Conservation (phyloP, 768 basidiomycete species). For the Tylopilus rubrobrunneus region DNA sequence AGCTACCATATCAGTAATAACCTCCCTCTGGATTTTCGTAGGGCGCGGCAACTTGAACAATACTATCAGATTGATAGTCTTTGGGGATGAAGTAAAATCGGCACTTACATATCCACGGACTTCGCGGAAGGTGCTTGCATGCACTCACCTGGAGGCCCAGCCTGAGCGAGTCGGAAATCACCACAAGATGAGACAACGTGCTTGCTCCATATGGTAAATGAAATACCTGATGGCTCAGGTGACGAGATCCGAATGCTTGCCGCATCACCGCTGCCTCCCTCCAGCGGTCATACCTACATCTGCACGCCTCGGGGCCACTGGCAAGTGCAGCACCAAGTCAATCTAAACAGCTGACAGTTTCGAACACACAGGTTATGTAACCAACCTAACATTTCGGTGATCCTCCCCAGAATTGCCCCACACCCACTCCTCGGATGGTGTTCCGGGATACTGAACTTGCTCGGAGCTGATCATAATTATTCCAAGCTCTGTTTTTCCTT, state of each 20-base stretch:
- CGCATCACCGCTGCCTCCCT: slow-evolving; percentile 1
- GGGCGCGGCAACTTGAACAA: slow-evolving; percentile 6
- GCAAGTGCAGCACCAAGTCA: neutral
- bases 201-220: slow-evolving; percentile 6
- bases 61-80: neutral
- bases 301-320: neutral
- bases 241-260: slow-evolving; percentile 12
- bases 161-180: neutral
- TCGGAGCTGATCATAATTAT: neutral
- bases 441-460: neutral
- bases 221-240: neutral
- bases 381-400: neutral
- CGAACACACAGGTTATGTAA: neutral
- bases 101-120: slow-evolving; percentile 6
- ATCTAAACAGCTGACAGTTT: too few relatives aligned
- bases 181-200: neutral
- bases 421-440: slow-evolving; percentile 3
- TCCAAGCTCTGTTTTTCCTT: neutral
- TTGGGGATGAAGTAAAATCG: neutral
- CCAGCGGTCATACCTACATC: neutral
- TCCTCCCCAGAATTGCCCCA: neutral
- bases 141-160: neutral
- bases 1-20: too few relatives aligned
- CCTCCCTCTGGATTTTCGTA: neutral
- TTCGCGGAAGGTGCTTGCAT: neutral